These are phyloP conservation scores for Plasmodium gonderi DNA, from an alignment of 169 alveolate species.

Conservation along the genomic window DNA sequence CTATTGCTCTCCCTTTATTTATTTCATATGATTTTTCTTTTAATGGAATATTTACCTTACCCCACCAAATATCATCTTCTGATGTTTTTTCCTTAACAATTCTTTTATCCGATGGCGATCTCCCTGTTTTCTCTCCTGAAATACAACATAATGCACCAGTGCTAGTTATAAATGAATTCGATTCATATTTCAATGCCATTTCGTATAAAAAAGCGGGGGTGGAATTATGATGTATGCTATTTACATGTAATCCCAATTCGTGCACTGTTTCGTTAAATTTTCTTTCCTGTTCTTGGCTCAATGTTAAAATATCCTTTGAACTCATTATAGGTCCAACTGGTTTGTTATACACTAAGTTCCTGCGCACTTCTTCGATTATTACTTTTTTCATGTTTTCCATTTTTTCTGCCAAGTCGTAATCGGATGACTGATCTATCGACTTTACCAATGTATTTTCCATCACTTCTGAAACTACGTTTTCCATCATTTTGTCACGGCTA, in stretches of 20 bases:
- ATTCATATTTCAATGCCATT: slow-evolving; percentile 86
- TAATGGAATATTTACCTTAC: slow-evolving; percentile 94
- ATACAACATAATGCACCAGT: slow-evolving; percentile 90
- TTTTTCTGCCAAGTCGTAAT: slow-evolving; percentile 25
- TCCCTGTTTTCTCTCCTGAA: slow-evolving; percentile 91
- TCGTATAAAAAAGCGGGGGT: slow-evolving; percentile 82
- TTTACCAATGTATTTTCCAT: not conserved
- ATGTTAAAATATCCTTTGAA: slow-evolving; percentile 55
- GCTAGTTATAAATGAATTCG: slow-evolving; percentile 84
- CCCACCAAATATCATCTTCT: slow-evolving; percentile 95
- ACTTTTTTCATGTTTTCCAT: slow-evolving; percentile 48
- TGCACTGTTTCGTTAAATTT: slow-evolving; percentile 55
- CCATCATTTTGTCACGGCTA: not conserved
- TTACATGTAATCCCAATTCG: slow-evolving; percentile 76
- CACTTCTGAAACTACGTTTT: not conserved
- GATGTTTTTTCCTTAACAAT: slow-evolving; percentile 89
- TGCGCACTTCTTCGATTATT: slow-evolving; percentile 55
- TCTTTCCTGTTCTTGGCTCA: slow-evolving; percentile 71
- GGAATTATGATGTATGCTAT: slow-evolving; percentile 77
- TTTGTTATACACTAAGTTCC: slow-evolving; percentile 38
- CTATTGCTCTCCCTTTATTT: slow-evolving; percentile 93
- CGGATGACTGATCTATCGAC: slow-evolving; percentile 19
- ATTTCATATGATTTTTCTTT: slow-evolving; percentile 88
- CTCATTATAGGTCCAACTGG: slow-evolving; percentile 73
- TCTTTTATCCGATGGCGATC: slow-evolving; percentile 95